Percentiles rank a stretch among this genome's conserved stretches.
Evolutionary conservation across 441 rosid genomes (phyloP).

Genomic region (Croton laevigatus): DNA sequence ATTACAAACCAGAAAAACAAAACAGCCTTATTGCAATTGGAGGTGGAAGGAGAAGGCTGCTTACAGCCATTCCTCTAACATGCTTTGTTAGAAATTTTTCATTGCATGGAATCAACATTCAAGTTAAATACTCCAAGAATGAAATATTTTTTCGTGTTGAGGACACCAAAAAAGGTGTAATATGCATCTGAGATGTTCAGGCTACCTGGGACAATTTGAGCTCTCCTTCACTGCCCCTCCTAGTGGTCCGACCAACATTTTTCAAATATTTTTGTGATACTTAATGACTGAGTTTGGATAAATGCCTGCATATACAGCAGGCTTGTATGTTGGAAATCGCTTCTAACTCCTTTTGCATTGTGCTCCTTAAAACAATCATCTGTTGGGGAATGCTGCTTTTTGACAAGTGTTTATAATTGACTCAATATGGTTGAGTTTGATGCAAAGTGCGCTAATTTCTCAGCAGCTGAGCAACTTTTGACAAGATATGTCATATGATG

Average conservation of each 20-base stretch:
- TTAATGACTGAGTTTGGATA: neutral
- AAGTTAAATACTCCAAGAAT: neutral
- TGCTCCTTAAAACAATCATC: neutral
- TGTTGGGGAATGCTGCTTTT: neutral
- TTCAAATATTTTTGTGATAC: neutral
- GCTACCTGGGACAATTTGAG: neutral
- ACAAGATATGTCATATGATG: neutral
- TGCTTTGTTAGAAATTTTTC: neutral
- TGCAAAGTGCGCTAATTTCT: neutral
- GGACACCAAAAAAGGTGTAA: neutral
- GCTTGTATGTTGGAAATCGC: neutral
- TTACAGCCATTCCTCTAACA: neutral
- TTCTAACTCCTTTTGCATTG: neutral
- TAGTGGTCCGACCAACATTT: neutral
- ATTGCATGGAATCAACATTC: neutral
- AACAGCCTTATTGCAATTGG: neutral
- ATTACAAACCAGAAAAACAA: neutral
- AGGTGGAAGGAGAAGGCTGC: conserved; percentile 8
- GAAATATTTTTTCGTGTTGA: neutral
- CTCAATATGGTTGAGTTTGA: neutral
- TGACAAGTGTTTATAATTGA: neutral
- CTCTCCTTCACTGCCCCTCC: neutral
- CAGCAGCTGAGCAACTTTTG: neutral
- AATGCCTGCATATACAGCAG: neutral
- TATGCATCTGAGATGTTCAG: neutral